Evolutionary conservation across 2,329 filamentous ascomycete species (phyloP).

Genomic region (Fusarium chuoi): DNA sequence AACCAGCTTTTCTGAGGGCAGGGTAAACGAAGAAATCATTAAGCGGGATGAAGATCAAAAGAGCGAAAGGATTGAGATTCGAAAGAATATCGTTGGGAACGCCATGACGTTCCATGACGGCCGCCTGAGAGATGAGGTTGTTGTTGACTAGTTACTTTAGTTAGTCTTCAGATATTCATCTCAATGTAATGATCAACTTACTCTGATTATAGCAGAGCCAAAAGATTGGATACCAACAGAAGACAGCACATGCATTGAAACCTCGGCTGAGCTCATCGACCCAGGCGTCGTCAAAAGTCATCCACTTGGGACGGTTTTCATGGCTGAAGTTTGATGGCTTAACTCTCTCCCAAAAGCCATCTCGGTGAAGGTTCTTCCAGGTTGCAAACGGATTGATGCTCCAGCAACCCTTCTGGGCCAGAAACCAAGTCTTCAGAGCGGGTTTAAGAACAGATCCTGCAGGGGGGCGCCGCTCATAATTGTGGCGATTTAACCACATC

Average conservation of each 20-base stretch:
- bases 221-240: slow-evolving; percentile 73
- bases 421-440: slow-evolving; percentile 66
- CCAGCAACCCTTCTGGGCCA: slow-evolving; percentile 76
- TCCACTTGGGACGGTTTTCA: slow-evolving; percentile 70
- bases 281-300: slow-evolving; percentile 83
- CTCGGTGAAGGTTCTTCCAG: slow-evolving; percentile 66
- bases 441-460: slow-evolving; percentile 76
- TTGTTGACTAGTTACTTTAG: slow-evolving; percentile 57
- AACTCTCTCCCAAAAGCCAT: slow-evolving; percentile 72
- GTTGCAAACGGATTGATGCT: slow-evolving; percentile 71
- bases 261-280: slow-evolving; percentile 79
- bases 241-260: slow-evolving; percentile 74
- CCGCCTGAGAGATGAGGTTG: slow-evolving; percentile 71
- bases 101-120: slow-evolving; percentile 72
- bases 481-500: slow-evolving; percentile 66
- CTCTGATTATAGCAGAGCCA: slow-evolving; percentile 63
- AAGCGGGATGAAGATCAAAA: slow-evolving; percentile 79
- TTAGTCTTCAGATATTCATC: slow-evolving; percentile 13
- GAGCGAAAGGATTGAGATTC: slow-evolving; percentile 78
- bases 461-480: slow-evolving; percentile 68
- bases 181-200: slow-evolving; percentile 22
- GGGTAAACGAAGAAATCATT: slow-evolving; percentile 77
- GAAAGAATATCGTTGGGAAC: slow-evolving; percentile 81
- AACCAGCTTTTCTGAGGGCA: slow-evolving; percentile 67
- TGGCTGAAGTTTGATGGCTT: slow-evolving; percentile 73